Evolutionary conservation across 257 asterid species (phyloP), one percentile per base, ranked within the genome.

Genomic region (Datura wrightii): DNA sequence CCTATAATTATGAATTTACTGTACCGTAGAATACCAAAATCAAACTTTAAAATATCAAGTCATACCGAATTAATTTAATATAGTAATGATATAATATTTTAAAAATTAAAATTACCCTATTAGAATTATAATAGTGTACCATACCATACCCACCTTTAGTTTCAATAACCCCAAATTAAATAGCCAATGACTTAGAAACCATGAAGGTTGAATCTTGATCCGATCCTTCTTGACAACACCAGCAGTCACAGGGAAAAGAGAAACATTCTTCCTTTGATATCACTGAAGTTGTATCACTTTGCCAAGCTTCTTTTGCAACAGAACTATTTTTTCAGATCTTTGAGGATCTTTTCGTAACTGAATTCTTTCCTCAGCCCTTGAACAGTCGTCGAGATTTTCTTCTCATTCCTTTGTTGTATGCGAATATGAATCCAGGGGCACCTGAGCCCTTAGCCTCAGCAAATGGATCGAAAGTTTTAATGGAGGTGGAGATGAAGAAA

Each of bases 341-440:
- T 95, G 3, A 95, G 93, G 80, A 95, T 95, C 88, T 89, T 95
- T 46, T 91, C 94, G 93, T 92, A 92, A 91, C 96, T 95, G 90
- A 87, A 91, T 7, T 93, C 95, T 83, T 88, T 92, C 65, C 70
- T 91, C 92, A 95, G 88, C 8, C 98, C 98, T 59, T 94, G 96
- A 16, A 95, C 95, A 0, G 97, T 93, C 1, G 98, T 95, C 89
- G 92, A 59, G 83, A 93, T 90, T 83, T 95, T 95, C 87, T 91
- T 93, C 3, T 97, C 98, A 92, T 93, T 95, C 88, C 98, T 92
- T 81, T 95, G 98, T 71, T 95, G 98, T 19, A 95, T 92, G 5
- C 98, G 94, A 3, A 95, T 90, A 84, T 95, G 98, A 44, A 95
- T 9, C 95, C 95, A 2, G 95, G 85, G 16, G 90, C 93, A 14